These are phyloP conservation scores for Neocallimastix lanati DNA, from an alignment of 192 early-diverging fungal species.

Conservation along the genomic window DNA sequence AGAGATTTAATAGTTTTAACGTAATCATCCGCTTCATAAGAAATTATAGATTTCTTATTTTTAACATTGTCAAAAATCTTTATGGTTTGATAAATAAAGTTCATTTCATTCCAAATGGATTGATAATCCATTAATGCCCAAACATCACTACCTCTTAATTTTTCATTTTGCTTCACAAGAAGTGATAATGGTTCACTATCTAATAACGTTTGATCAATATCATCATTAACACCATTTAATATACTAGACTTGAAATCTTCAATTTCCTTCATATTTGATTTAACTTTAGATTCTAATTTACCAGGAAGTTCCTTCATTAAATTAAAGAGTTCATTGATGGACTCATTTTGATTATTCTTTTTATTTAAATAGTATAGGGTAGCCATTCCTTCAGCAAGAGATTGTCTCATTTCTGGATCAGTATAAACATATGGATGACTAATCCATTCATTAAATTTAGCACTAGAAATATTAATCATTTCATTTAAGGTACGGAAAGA, in stretches of 20 bases:
- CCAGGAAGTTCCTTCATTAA: not conserved
- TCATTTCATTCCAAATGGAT: not conserved
- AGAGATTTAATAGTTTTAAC: not conserved
- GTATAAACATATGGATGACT: constrained; percentile 1
- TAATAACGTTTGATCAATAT: not conserved
- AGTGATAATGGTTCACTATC: not conserved
- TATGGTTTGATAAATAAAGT: not conserved
- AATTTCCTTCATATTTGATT: not conserved
- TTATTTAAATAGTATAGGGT: constrained; percentile 52
- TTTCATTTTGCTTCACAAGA: not conserved
- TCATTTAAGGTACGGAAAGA: not conserved
- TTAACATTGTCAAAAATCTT: not conserved
- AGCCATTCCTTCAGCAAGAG: constrained; percentile 42
- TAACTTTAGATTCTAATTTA: not conserved
- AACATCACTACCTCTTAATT: not conserved
- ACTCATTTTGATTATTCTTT: constrained; percentile 14
- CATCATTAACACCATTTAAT: not conserved
- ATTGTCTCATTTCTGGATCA: constrained; percentile 29
- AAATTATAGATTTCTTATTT: not conserved
- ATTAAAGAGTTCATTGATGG: not conserved
- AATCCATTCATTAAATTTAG: not conserved
- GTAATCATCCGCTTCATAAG: not conserved
- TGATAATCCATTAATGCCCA: not conserved
- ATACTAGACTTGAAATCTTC: not conserved
- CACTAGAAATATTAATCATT: not conserved